These are phyloP conservation scores for Pythium angustatum DNA, from an alignment of 352 stramenopile genomes.

Conservation along the genomic window DNA sequence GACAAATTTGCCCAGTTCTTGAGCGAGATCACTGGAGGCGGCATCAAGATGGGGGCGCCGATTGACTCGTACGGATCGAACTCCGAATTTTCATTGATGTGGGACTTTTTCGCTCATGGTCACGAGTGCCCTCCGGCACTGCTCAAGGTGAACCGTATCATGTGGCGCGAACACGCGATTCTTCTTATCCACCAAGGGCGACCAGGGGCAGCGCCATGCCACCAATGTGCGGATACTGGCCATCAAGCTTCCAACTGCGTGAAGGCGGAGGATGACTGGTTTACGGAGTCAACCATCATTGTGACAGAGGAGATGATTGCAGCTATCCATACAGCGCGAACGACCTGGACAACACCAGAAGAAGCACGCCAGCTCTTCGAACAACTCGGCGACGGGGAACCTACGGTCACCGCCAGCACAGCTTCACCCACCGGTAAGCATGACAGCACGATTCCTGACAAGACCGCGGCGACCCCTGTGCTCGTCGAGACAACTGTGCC, in stretches of 20 bases:
- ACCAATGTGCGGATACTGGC: background rate
- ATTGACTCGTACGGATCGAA: slow-evolving; percentile 5
- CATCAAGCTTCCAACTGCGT: slow-evolving; percentile 4
- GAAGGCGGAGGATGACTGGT: background rate
- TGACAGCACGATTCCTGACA: too few species aligned
- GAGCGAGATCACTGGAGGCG: background rate
- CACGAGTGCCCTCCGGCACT: background rate
- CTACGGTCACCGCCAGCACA: too few species aligned
- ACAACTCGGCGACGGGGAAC: background rate
- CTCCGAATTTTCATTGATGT: slow-evolving; percentile 6
- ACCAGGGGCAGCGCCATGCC: background rate
- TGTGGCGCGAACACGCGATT: slow-evolving; percentile 6
- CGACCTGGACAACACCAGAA: background rate
- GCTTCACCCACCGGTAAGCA: too few species aligned
- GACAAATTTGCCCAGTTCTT: background rate
- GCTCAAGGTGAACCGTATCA: slow-evolving; percentile 1
- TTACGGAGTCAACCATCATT: background rate
- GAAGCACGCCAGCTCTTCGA: background rate
- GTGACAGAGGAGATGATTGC: slow-evolving; percentile 6
- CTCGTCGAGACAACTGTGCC: too few species aligned
- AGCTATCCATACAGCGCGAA: background rate
- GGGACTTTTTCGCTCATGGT: background rate
- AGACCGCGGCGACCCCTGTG: too few species aligned
- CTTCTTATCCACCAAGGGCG: background rate
- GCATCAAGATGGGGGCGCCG: background rate